phyloP scores from a whole-genome alignment of 202 grass and related monocot species.

The Carex sylvatica region DNA sequence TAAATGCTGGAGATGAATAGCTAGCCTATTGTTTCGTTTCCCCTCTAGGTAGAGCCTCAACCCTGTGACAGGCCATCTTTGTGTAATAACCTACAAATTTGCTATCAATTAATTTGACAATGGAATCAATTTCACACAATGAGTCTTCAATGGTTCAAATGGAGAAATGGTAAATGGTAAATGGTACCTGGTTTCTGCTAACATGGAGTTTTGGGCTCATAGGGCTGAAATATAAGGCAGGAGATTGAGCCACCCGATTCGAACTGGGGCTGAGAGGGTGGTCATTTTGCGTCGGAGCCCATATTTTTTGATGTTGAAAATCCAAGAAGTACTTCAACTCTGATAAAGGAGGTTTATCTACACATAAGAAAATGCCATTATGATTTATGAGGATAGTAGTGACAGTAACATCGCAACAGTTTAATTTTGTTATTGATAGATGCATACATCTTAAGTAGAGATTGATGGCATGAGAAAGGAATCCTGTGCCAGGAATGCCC shows the following conservation, averaged over 20 bases:
- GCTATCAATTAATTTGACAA: slow-evolving; percentile 4
- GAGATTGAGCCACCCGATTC: slow-evolving; percentile 41
- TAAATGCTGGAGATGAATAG: slow-evolving; percentile 86
- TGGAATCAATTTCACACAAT: neutral
- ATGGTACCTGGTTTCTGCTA: slow-evolving; percentile 52
- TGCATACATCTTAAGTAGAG: slow-evolving; percentile 90
- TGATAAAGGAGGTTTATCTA: slow-evolving; percentile 90
- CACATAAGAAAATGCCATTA: slow-evolving; percentile 26
- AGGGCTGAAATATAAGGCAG: slow-evolving; percentile 55
- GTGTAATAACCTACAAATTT: slow-evolving; percentile 46
- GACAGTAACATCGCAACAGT: neutral
- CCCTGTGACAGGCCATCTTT: slow-evolving; percentile 65
- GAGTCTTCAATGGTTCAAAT: neutral
- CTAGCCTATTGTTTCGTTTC: slow-evolving; percentile 84
- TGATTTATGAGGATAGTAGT: slow-evolving; percentile 1
- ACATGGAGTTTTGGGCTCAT: slow-evolving; percentile 82
- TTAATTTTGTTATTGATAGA: neutral
- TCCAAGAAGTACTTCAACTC: slow-evolving; percentile 97
- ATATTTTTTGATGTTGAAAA: slow-evolving; percentile 79
- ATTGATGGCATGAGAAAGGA: slow-evolving; percentile 94
- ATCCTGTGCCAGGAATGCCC: slow-evolving; percentile 61
- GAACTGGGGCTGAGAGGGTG: slow-evolving; percentile 79
- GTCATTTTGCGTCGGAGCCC: slow-evolving; percentile 67
- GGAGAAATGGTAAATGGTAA: neutral
- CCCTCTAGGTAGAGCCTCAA: slow-evolving; percentile 91